Conservation (phyloP, 805 yeast genomes). For the Candida takata region DNA sequence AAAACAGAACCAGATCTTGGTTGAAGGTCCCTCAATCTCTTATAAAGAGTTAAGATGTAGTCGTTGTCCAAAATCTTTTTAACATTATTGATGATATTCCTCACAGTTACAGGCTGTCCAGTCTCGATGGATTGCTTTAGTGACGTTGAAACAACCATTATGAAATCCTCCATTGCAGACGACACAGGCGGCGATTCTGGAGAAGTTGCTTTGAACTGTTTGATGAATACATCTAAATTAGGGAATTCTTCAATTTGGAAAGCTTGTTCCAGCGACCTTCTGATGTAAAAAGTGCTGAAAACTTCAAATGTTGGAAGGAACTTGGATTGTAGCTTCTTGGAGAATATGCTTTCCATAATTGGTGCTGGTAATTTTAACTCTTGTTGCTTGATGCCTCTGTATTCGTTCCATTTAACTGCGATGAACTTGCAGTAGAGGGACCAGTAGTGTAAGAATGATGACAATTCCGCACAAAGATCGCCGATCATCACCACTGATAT, state of each 20-base stretch:
- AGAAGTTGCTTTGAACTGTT: constrained; percentile 18
- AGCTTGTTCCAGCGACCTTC: constrained; percentile 77
- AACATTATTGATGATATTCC: constrained; percentile 47
- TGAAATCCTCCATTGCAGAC: constrained; percentile 81
- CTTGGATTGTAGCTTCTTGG: constrained; percentile 44
- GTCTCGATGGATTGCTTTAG: constrained; percentile 62
- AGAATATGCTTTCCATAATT: constrained; percentile 46
- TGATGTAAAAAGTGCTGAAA: constrained; percentile 57
- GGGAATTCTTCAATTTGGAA: constrained; percentile 76
- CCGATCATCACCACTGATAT: constrained; percentile 59
- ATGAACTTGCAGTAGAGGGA: constrained; percentile 68
- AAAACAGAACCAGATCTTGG: constrained; percentile 32
- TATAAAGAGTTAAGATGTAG: constrained; percentile 47
- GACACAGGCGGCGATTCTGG: constrained; percentile 65
- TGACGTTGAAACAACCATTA: constrained; percentile 63
- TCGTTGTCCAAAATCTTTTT: constrained; percentile 57
- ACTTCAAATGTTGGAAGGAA: constrained; percentile 58
- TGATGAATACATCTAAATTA: constrained; percentile 33
- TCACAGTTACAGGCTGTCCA: constrained; percentile 53
- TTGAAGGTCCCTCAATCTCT: constrained; percentile 37
- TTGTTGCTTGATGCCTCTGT: constrained; percentile 22
- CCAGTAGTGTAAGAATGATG: constrained; percentile 83
- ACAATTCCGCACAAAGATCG: constrained; percentile 60
- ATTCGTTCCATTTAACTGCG: constrained; percentile 57
- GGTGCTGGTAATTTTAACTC: constrained; percentile 42